These are phyloP conservation scores for Haplosporangium sp. DNA, from an alignment of 371 early-diverging fungal species.

Conservation along the genomic window DNA sequence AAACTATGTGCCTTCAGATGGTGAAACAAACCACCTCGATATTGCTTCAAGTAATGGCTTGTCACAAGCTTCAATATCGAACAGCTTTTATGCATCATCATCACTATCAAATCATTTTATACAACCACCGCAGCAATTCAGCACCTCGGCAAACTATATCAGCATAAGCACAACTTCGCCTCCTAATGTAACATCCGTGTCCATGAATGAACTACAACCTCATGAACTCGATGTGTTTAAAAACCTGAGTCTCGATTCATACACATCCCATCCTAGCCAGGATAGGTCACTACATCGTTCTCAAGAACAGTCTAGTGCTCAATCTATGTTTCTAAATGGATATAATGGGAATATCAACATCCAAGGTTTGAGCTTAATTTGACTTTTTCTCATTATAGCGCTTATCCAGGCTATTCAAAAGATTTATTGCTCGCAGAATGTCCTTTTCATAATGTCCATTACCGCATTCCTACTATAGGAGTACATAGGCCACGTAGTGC, in stretches of 20 bases:
- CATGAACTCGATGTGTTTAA: conserved; percentile 6
- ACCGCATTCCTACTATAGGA: no score
- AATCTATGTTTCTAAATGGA: neutral
- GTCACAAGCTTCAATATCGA: conserved; percentile 15
- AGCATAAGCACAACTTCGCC: conserved; percentile 7
- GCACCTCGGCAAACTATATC: conserved; percentile 14
- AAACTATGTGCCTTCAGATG: conserved; percentile 1
- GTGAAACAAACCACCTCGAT: conserved; percentile 14
- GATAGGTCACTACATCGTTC: neutral
- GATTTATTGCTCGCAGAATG: no score
- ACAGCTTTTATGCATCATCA: conserved; percentile 19
- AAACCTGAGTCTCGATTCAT: neutral
- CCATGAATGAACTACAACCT: conserved; percentile 7
- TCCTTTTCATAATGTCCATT: no score
- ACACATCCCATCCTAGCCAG: conserved; percentile 8
- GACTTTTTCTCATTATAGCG: neutral
- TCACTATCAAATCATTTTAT: conserved; percentile 22
- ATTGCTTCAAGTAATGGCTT: conserved; percentile 7
- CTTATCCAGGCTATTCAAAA: no score
- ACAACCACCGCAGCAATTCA: conserved; percentile 20
- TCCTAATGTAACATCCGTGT: conserved; percentile 5
- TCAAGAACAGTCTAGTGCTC: neutral
- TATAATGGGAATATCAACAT: conserved; percentile 1
- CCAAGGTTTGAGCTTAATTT: neutral
- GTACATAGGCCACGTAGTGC: neutral